Evolutionary conservation across 116 monocot species (phyloP), one percentile per base, ranked within the genome.

Genomic region (Cymodocea nodosa): DNA sequence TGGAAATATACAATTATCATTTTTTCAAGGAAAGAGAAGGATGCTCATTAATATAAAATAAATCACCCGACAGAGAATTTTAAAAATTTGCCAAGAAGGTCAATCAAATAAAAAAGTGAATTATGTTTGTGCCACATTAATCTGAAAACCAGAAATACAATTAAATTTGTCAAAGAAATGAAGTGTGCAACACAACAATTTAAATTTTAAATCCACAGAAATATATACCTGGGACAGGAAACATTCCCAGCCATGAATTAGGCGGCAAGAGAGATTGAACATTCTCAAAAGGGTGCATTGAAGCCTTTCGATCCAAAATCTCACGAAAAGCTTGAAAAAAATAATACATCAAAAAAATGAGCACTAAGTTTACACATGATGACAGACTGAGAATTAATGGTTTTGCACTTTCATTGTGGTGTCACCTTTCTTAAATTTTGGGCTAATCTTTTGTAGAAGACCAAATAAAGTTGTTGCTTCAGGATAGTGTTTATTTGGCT

Each of bases 341-440:
- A 39, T 6, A 49, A 62, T 58, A 39, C 25, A 24, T 13, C 24
- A 67, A 57, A 14, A 15, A 54, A 18, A 23, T 62, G 12, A 22
- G 19, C 2, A 18, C 19, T 62, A n/a, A 10, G 2, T 36, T 37
- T 37, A 36, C 12, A 19, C 19, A 3, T 40, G 36, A 39, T 62
- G 39, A 37, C n/a, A 9, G 37, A 16, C 10, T 5, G 44, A 10
- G 7, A 44, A 10, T 44, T 44, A 44, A 44, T 9, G 44, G 8
- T 44, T 44, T 30, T 30, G 53, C 19, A 67, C 49, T 22, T 20
- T 20, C 15, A 51, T 4, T 35, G 5, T 12, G 25, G 7, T 52
- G 50, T 9, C 75, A 92, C 98, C 92, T 92, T 89, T 92, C 71
- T 89, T 98, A 69, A 89, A 98, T 54, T 98, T 98, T 52, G 89